Evolutionary conservation across 257 asterid genomes (phyloP).

Genomic region (Dorcoceras hygrometricum): DNA sequence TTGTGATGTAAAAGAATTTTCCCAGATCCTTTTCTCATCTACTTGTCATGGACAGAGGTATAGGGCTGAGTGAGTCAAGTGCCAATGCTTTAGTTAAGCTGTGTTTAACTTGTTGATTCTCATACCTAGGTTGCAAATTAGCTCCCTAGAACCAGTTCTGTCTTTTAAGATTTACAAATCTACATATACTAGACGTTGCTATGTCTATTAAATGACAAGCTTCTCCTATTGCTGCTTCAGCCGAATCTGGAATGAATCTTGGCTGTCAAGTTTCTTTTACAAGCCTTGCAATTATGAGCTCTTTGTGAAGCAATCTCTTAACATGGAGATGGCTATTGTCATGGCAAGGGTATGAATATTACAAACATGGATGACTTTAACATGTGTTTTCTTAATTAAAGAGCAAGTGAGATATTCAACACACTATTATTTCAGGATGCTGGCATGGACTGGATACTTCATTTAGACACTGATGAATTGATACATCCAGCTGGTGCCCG

Average conservation of each 20-base stretch:
- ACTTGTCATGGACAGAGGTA: slow-evolving; percentile 13
- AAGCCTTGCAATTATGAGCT: slow-evolving; percentile 98
- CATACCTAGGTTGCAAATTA: neutral
- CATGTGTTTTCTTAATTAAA: neutral
- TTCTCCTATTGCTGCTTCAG: slow-evolving; percentile 45
- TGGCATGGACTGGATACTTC: slow-evolving; percentile 94
- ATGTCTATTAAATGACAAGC: slow-evolving; percentile 18
- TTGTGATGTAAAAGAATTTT: slow-evolving; percentile 1
- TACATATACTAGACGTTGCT: slow-evolving; percentile 15
- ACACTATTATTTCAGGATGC: slow-evolving; percentile 54
- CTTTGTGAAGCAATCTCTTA: slow-evolving; percentile 91
- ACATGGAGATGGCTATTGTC: slow-evolving; percentile 96
- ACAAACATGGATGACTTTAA: slow-evolving; percentile 11
- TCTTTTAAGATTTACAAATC: slow-evolving; percentile 5
- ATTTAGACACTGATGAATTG: slow-evolving; percentile 94
- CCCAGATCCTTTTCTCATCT: neutral
- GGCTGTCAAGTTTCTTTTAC: slow-evolving; percentile 92
- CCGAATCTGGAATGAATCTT: slow-evolving; percentile 97
- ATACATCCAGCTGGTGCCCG: slow-evolving; percentile 91
- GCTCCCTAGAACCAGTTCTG: slow-evolving; percentile 17
- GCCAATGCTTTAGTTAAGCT: neutral
- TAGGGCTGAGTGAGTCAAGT: slow-evolving; percentile 6
- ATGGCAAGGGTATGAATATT: slow-evolving; percentile 80
- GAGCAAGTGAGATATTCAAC: slow-evolving; percentile 10
- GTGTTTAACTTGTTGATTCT: neutral